phyloP scores from a whole-genome alignment of 306 rosid species.

The Mimosa bimucronata region DNA sequence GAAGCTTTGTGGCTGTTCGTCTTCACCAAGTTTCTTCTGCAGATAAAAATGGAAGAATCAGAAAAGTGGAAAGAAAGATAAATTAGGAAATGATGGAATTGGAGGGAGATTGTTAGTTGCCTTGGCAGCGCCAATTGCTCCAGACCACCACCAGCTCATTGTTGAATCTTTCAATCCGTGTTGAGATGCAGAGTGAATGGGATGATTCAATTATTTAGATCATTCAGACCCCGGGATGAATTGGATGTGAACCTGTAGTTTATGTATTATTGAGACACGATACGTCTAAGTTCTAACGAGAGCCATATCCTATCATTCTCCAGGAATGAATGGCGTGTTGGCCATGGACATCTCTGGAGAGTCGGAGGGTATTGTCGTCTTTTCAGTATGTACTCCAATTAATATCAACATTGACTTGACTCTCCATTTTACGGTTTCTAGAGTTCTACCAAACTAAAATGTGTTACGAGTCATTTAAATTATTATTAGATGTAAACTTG shows the following conservation, averaged over 20 bases:
- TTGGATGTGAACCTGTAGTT: too few species aligned
- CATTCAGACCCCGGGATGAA: too few species aligned
- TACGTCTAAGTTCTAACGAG: not conserved
- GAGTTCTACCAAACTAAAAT: too few species aligned
- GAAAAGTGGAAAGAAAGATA: not conserved
- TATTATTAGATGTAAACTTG: too few species aligned
- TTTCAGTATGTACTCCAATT: too few species aligned
- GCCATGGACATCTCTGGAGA: not conserved
- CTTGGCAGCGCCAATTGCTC: constrained; percentile 49
- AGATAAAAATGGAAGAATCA: not conserved
- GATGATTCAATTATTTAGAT: too few species aligned
- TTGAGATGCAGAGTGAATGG: not conserved
- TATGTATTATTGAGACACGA: too few species aligned
- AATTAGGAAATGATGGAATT: not conserved
- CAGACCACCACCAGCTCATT: constrained; percentile 37
- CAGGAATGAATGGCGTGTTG: not conserved
- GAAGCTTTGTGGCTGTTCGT: constrained; percentile 16
- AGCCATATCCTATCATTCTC: not conserved
- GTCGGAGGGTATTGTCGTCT: not conserved
- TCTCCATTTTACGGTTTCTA: too few species aligned
- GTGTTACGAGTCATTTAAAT: too few species aligned
- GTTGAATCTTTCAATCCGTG: not conserved
- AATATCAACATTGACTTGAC: too few species aligned
- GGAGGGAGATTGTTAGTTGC: constrained; percentile 2
- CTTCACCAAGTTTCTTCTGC: constrained; percentile 34